A percentile compares a stretch with the other conserved stretches of the same genome.
Conservation (phyloP, 495 filamentous ascomycete genomes). For the Neurospora terricola region DNA sequence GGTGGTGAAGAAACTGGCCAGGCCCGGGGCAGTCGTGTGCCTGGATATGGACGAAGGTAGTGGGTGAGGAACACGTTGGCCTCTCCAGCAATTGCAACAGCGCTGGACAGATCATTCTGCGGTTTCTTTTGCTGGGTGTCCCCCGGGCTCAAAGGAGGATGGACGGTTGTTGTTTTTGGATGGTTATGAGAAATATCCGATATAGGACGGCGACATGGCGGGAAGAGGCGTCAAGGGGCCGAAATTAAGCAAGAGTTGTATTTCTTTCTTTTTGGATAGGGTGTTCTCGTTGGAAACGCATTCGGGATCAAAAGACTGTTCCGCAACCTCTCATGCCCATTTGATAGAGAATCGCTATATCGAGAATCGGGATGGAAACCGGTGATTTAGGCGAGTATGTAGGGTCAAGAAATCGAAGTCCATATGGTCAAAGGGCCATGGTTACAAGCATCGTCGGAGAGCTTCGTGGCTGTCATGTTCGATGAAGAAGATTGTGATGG, state of each 20-base stretch:
- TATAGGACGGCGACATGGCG: neutral
- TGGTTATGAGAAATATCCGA: neutral
- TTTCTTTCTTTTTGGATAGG: neutral
- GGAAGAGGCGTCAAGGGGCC: neutral
- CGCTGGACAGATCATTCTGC: neutral
- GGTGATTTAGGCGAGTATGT: neutral
- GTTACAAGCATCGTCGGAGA: neutral
- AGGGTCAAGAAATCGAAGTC: neutral
- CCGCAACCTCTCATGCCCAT: neutral
- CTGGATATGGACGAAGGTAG: neutral
- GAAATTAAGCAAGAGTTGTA: neutral
- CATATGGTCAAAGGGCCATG: neutral
- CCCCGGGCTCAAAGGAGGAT: neutral
- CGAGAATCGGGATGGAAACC: neutral
- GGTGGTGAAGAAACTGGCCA: slow-evolving; percentile 6
- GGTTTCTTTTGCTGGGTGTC: neutral
- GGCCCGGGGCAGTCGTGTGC: neutral
- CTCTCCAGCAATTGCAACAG: neutral
- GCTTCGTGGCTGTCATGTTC: neutral
- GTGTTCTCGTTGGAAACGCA: neutral
- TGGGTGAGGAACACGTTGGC: neutral
- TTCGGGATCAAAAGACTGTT: neutral
- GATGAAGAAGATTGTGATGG: neutral
- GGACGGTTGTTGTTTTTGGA: neutral
- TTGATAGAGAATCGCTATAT: neutral